Evolutionary conservation across 331 rosid genomes (phyloP).

Genomic region (Quercus lobata): DNA sequence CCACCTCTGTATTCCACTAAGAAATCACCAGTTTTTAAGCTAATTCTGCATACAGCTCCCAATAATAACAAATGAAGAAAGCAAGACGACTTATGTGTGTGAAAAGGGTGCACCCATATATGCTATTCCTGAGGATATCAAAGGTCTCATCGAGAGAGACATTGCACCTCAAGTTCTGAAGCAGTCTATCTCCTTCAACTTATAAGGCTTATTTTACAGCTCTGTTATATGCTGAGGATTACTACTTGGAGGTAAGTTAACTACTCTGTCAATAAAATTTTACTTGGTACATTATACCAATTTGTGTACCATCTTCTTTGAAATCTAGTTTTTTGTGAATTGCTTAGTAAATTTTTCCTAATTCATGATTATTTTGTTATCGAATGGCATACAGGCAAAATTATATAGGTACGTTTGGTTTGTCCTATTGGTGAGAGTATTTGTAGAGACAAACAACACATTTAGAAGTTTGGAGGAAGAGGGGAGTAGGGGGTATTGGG

Average conservation of each 20-base stretch:
- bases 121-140: slow-evolving; percentile 21
- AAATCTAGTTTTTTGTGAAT: background rate
- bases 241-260: slow-evolving; percentile 26
- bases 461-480: no score
- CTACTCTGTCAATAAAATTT: background rate
- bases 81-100: slow-evolving; percentile 4
- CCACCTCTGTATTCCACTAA: background rate
- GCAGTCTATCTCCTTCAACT: slow-evolving; percentile 18
- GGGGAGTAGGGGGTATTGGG: no score
- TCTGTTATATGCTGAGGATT: slow-evolving; percentile 32
- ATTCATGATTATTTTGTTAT: background rate
- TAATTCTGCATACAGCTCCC: background rate
- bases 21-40: slow-evolving; percentile 7
- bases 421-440: background rate
- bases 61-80: background rate
- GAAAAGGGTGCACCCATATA: slow-evolving; percentile 19
- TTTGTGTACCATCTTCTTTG: background rate
- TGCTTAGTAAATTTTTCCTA: background rate
- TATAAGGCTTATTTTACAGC: slow-evolving; percentile 27
- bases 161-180: slow-evolving; percentile 24
- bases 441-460: no score
- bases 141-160: slow-evolving; percentile 26
- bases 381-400: background rate
- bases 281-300: background rate
- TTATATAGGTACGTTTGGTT: background rate